Conservation (phyloP, 2,329 filamentous ascomycete genomes). For the Magnaporthiopsis rhizophila region DNA sequence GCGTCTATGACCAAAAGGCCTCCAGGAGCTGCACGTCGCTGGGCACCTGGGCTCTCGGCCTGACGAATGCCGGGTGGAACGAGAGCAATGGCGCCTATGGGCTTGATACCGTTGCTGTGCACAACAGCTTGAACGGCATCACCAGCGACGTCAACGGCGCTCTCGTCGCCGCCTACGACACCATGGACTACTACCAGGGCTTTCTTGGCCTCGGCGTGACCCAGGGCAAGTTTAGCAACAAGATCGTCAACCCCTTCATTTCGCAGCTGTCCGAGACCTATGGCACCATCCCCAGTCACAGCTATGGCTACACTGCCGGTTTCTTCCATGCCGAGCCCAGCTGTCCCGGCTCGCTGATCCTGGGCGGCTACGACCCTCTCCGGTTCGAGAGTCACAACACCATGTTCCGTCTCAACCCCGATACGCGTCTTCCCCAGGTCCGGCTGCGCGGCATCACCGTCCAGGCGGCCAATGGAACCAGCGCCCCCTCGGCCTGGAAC, state of each 20-base stretch:
- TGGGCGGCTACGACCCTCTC: slow-evolving; percentile 62
- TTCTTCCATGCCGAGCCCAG: slow-evolving; percentile 48
- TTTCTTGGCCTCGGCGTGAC: slow-evolving; percentile 49
- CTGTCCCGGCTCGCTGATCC: slow-evolving; percentile 49
- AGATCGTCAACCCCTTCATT: slow-evolving; percentile 42
- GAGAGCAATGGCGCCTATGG: slow-evolving; percentile 59
- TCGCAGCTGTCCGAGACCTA: slow-evolving; percentile 50
- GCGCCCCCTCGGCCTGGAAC: slow-evolving; percentile 30
- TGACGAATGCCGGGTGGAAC: slow-evolving; percentile 46
- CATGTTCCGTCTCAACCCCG: slow-evolving; percentile 48
- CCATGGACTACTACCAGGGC: slow-evolving; percentile 47
- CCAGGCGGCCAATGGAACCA: slow-evolving; percentile 22
- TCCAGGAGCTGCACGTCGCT: slow-evolving; percentile 52
- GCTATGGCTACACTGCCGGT: slow-evolving; percentile 69
- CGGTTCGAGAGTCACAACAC: slow-evolving; percentile 54
- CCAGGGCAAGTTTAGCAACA: slow-evolving; percentile 41
- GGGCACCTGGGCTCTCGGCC: slow-evolving; percentile 52
- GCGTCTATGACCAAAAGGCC: slow-evolving; percentile 42
- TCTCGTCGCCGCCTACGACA: slow-evolving; percentile 45
- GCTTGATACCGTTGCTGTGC: slow-evolving; percentile 37
- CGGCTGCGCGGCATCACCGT: slow-evolving; percentile 51
- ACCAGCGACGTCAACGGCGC: slow-evolving; percentile 34
- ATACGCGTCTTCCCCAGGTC: slow-evolving; percentile 48
- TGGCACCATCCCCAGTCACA: slow-evolving; percentile 60
- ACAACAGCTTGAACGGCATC: slow-evolving; percentile 26